Evolutionary conservation across 1,284 basidiomycete genomes (phyloP).

Genomic region (Ustilago crameri): DNA sequence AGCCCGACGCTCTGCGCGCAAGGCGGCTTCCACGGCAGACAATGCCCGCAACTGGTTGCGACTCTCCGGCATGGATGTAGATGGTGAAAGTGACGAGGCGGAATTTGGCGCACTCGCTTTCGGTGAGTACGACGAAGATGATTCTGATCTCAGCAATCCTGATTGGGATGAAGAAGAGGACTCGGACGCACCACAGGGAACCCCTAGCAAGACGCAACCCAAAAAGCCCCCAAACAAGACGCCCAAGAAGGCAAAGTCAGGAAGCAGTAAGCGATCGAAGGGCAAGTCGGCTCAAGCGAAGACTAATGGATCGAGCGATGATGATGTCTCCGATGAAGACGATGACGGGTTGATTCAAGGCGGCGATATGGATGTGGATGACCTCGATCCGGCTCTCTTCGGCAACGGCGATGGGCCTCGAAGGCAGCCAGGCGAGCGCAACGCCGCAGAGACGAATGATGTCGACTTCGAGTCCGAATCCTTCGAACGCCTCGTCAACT

Average conservation of each 20-base stretch:
- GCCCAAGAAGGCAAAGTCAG: neutral
- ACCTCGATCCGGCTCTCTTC: conserved; percentile 18
- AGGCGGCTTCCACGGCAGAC: conserved; percentile 3
- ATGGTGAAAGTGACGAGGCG: conserved; percentile 26
- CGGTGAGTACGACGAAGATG: conserved; percentile 15
- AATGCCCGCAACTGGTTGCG: conserved; percentile 24
- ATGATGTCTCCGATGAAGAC: conserved; percentile 5
- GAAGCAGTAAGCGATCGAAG: neutral
- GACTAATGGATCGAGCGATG: conserved; percentile 4
- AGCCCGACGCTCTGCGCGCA: conserved; percentile 20
- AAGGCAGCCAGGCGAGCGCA: neutral
- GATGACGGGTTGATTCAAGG: conserved; percentile 5
- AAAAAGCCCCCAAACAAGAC: conserved; percentile 17
- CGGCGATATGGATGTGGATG: conserved; percentile 9
- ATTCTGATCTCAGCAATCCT: conserved; percentile 23
- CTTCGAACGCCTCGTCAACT: conserved; percentile 50
- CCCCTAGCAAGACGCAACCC: conserved; percentile 6
- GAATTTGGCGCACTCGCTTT: conserved; percentile 37
- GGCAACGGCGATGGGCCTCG: neutral
- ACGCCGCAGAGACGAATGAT: conserved; percentile 6
- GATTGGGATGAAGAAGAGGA: conserved; percentile 49
- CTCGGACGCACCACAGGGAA: conserved; percentile 25
- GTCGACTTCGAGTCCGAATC: conserved; percentile 51
- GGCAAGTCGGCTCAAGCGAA: neutral
- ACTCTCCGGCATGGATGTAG: conserved; percentile 25